phyloP scores from a whole-genome alignment of 768 basidiomycete genomes.

The Panaeolus papilionaceus region DNA sequence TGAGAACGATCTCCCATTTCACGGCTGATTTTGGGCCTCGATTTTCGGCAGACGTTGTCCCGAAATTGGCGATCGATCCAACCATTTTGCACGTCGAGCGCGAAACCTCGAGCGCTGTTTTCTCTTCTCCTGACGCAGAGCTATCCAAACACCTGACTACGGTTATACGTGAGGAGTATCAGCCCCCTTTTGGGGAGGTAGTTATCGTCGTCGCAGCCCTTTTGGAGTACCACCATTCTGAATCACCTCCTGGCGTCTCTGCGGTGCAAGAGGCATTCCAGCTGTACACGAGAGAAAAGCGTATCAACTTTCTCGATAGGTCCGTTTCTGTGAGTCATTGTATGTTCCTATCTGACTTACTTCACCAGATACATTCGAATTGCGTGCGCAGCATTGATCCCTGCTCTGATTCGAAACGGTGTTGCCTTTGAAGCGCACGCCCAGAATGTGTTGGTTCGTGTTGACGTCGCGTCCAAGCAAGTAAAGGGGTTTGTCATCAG shows the following conservation, averaged over 20 bases:
- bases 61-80: slow-evolving; percentile 51
- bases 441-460: slow-evolving; percentile 59
- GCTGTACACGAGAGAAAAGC: slow-evolving; percentile 53
- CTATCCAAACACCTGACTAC: slow-evolving; percentile 59
- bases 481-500: slow-evolving; percentile 59
- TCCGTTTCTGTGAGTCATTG: slow-evolving; percentile 25
- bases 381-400: slow-evolving; percentile 58
- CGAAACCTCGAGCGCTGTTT: slow-evolving; percentile 59
- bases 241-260: slow-evolving; percentile 46
- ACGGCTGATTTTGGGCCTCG: slow-evolving; percentile 63
- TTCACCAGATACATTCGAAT: slow-evolving; percentile 52
- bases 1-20: slow-evolving; percentile 65
- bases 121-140: slow-evolving; percentile 47
- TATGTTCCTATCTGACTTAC: not conserved
- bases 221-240: slow-evolving; percentile 56
- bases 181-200: slow-evolving; percentile 45
- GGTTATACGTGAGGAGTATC: slow-evolving; percentile 51
- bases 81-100: slow-evolving; percentile 48
- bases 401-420: slow-evolving; percentile 57
- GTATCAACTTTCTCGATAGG: slow-evolving; percentile 53
- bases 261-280: slow-evolving; percentile 52
- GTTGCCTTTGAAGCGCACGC: slow-evolving; percentile 70
- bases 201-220: slow-evolving; percentile 59
- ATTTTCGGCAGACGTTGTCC: slow-evolving; percentile 56
- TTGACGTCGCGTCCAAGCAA: slow-evolving; percentile 47